Conservation (phyloP, 106 monocot genomes). For the Dioscorea alata region DNA sequence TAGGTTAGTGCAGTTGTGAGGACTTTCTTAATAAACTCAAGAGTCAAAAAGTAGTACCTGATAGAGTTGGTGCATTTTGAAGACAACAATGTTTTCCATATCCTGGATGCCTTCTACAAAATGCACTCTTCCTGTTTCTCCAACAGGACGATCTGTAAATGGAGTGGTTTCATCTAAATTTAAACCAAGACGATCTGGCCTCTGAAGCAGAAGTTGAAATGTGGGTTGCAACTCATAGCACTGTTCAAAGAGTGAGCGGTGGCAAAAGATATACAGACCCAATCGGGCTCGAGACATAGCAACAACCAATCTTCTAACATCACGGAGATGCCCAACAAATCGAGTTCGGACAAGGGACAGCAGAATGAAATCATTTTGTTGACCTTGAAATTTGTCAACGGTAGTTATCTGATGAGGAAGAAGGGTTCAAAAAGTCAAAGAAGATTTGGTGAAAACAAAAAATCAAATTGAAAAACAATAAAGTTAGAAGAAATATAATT, state of each 20-base stretch:
- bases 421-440: neutral
- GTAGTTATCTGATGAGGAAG: conserved; percentile 60
- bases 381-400: conserved; percentile 99
- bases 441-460: neutral
- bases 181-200: conserved; percentile 71
- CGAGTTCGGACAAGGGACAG: conserved; percentile 93
- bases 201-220: conserved; percentile 77
- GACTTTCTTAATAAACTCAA: neutral
- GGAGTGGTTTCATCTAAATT: conserved; percentile 73
- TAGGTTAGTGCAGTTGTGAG: too few species aligned
- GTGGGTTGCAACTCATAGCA: conserved; percentile 97
- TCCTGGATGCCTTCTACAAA: conserved; percentile 65
- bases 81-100: conserved; percentile 65
- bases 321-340: conserved; percentile 95
- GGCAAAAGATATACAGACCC: conserved; percentile 88
- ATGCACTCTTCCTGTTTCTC: conserved; percentile 47
- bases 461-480: neutral
- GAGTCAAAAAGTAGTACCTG: conserved; percentile 37
- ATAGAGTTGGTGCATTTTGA: conserved; percentile 69
- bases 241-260: conserved; percentile 83
- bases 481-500: neutral
- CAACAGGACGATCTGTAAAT: conserved; percentile 69
- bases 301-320: conserved; percentile 91
- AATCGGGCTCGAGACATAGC: conserved; percentile 98
- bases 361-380: conserved; percentile 95